phyloP scores from a whole-genome alignment of 2,329 filamentous ascomycete genomes.

The Boeremia exigua region DNA sequence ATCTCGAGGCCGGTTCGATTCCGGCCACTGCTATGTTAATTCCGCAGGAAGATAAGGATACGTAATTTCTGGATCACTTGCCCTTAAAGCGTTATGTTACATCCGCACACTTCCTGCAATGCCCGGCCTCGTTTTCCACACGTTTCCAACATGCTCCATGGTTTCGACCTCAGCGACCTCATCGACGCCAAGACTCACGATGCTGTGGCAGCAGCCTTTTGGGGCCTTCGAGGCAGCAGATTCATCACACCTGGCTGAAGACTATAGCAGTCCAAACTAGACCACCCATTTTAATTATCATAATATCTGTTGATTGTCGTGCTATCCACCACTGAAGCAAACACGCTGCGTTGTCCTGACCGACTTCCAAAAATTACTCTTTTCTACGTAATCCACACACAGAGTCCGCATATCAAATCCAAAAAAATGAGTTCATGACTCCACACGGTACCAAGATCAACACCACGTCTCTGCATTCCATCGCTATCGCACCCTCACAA shows the following conservation, averaged over 20 bases:
- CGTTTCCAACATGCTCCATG: neutral
- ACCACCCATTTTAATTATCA: no score
- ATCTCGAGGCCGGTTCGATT: conserved; percentile 45
- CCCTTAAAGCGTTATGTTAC: conserved; percentile 17
- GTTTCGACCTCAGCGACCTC: conserved; percentile 1
- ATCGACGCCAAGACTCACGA: conserved; percentile 29
- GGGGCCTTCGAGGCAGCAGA: neutral
- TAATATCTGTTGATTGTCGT: no score
- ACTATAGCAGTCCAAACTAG: no score
- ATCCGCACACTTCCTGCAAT: conserved; percentile 22
- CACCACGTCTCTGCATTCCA: neutral
- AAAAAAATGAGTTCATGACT: neutral
- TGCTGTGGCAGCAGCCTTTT: neutral
- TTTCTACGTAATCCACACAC: no score
- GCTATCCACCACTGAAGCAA: no score
- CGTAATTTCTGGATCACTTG: conserved; percentile 46
- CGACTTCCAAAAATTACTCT: no score
- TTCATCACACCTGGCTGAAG: neutral
- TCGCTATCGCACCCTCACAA: neutral
- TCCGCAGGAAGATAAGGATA: conserved; percentile 48
- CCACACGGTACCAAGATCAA: neutral
- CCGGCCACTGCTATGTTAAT: conserved; percentile 38
- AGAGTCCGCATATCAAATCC: no score
- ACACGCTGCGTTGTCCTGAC: no score
- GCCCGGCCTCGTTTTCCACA: conserved; percentile 17